A percentile compares a stretch with the other conserved stretches of the same genome.
phyloP scores from a whole-genome alignment of 2,329 filamentous ascomycete genomes.

The Exserohilum rostratum region DNA sequence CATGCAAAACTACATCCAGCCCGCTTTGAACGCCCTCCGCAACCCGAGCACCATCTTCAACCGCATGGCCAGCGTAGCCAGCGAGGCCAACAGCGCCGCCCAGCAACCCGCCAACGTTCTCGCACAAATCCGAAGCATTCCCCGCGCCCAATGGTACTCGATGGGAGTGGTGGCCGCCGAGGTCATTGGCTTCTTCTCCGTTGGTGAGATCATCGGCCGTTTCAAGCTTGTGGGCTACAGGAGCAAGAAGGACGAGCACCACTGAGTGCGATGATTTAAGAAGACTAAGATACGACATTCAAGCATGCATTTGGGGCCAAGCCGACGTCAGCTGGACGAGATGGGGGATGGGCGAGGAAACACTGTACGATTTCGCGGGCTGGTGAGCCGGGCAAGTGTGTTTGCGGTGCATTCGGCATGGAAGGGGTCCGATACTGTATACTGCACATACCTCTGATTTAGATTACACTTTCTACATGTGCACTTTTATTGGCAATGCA shows the following conservation, averaged over 20 bases:
- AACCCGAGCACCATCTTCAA: constrained; percentile 68
- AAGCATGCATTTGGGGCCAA: constrained; percentile 9
- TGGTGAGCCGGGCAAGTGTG: constrained; percentile 22
- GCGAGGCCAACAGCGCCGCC: constrained; percentile 48
- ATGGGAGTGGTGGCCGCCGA: constrained; percentile 83
- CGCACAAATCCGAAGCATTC: constrained; percentile 70
- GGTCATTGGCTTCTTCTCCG: constrained; percentile 93
- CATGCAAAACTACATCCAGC: constrained; percentile 87
- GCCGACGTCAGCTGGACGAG: constrained; percentile 1
- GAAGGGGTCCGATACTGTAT: constrained; percentile 40
- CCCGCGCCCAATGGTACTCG: constrained; percentile 70
- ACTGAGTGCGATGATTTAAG: constrained; percentile 28
- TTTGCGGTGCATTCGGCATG: constrained; percentile 28
- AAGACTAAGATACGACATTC: constrained; percentile 14
- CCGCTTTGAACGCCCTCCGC: constrained; percentile 70
- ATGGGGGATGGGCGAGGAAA: constrained; percentile 6
- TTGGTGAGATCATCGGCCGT: constrained; percentile 95
- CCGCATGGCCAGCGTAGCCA: constrained; percentile 51
- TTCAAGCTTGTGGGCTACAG: constrained; percentile 93
- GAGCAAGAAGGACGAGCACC: constrained; percentile 41
- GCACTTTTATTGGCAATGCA: constrained; percentile 40
- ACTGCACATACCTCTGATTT: constrained; percentile 50
- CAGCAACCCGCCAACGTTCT: constrained; percentile 63
- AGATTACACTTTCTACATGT: constrained; percentile 45
- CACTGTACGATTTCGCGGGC: constrained; percentile 30